These are phyloP conservation scores for Fusarium acutatum DNA, from an alignment of 2,329 filamentous ascomycete genomes.

Conservation along the genomic window DNA sequence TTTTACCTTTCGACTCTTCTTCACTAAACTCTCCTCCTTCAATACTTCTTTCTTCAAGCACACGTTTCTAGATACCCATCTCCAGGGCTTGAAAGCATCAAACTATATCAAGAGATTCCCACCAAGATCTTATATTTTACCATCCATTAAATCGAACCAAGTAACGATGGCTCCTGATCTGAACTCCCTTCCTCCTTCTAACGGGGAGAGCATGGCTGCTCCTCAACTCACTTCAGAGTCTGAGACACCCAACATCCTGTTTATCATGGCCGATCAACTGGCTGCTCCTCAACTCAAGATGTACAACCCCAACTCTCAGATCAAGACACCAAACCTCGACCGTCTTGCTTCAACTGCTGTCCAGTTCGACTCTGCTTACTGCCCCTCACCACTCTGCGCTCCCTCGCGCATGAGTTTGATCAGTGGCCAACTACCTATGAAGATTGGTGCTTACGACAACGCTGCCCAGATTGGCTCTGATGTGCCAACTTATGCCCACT, in stretches of 20 bases:
- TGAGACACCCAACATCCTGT: slow-evolving; percentile 59
- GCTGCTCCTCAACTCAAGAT: slow-evolving; percentile 90
- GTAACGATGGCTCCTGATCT: slow-evolving; percentile 74
- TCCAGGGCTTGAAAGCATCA: background rate
- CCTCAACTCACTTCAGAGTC: slow-evolving; percentile 32
- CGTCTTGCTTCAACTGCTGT: slow-evolving; percentile 82
- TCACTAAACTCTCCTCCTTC: background rate
- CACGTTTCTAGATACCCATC: background rate
- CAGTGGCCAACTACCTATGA: slow-evolving; percentile 88
- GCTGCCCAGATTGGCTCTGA: slow-evolving; percentile 85
- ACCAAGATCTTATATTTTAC: background rate
- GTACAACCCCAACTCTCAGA: slow-evolving; percentile 87
- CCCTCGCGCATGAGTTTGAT: slow-evolving; percentile 96
- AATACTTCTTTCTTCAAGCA: background rate
- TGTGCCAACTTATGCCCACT: slow-evolving; percentile 91
- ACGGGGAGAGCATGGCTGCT: slow-evolving; percentile 37
- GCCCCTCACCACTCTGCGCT: slow-evolving; percentile 90
- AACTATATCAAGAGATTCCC: background rate
- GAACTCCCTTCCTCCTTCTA: slow-evolving; percentile 72
- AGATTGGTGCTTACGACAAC: slow-evolving; percentile 93
- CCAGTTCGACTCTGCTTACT: slow-evolving; percentile 94
- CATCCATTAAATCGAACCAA: background rate
- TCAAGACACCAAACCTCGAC: slow-evolving; percentile 92
- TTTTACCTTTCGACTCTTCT: background rate
- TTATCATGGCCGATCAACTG: slow-evolving; percentile 97